Base-by-base conservation (phyloP, 257 asterid species). In the Solanum chiquidenum region DNA sequence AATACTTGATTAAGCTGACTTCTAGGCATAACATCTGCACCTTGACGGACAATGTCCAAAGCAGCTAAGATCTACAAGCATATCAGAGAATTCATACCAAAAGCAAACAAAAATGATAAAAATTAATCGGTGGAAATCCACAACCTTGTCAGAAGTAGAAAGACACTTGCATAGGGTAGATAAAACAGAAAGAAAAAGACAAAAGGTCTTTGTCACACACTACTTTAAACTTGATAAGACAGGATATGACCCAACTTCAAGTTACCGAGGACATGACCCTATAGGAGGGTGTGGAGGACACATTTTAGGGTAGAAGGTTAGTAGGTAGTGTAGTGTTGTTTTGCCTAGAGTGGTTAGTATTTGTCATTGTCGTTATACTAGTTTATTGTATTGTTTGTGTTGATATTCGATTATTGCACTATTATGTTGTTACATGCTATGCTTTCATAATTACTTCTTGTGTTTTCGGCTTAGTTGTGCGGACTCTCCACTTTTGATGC, bases 11-110 rank as follows among this genome's bases (percentile, higher is more conserved):
- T 90, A 84, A 96, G 98, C 92, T 95, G 99, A 83, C 92, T 95
- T 92, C 91, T 93, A 25, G 99, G 99, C 99, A 97, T 97, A 91
- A 95, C 92, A 89, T 97, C 99, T 60, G 99, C 99, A 87, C 99
- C 99, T 91, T 96, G 99, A 86, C 99, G 98, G 85, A 96, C 99
- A 88, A 95, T 92, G 79, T 95, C 98, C 91, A 97, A 91, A 92
- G 99, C 98, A 91, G 98, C 95, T 93, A 97, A 91, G 91, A 97
- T 95, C 98, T 96, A 92, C 92, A 91, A 89, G 79, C 79, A 87
- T 62, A 88, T n/a, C 66, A 44, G 88, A 86, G 73, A 77, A 87
- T 71, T 82, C 87, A 83, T 62, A 72, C 88, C 80, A 85, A 85
- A 88, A 86, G 79, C 73, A 72, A 80, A 44, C 66, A 46, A 49